These are phyloP conservation scores for Trichosporon coremiiforme DNA, from an alignment of 1,284 basidiomycete species.

Conservation along the genomic window DNA sequence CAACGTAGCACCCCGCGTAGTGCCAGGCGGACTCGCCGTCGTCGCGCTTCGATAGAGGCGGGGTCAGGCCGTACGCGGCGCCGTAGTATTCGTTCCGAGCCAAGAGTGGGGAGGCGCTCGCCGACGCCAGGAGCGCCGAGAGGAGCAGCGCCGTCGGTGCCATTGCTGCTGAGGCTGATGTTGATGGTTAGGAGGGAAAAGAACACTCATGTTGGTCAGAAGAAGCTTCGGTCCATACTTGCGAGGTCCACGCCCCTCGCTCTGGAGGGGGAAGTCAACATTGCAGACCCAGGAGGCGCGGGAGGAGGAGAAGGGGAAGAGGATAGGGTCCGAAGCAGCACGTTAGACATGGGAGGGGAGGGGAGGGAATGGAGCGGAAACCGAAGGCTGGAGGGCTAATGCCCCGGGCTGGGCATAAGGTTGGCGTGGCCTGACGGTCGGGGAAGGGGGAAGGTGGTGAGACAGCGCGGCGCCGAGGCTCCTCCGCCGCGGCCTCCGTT, in stretches of 20 bases:
- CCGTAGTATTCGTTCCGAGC: conserved; percentile 40
- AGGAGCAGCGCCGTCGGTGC: not conserved
- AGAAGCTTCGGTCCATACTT: not conserved
- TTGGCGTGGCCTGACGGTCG: not conserved
- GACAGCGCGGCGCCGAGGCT: not conserved
- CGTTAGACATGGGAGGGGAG: not conserved
- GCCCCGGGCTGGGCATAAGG: not conserved
- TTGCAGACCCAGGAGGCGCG: not conserved
- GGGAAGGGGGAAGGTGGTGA: not conserved
- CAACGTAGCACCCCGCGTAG: conserved; percentile 50
- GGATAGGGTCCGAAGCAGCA: not conserved
- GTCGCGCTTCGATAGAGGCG: conserved; percentile 43
- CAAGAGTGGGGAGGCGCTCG: no score
- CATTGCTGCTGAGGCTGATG: not conserved
- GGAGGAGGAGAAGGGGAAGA: not conserved
- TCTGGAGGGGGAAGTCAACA: not conserved
- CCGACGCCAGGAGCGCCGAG: conserved; percentile 2
- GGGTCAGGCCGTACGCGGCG: conserved; percentile 39
- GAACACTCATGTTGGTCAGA: not conserved
- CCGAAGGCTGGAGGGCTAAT: not conserved
- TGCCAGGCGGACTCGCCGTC: conserved; percentile 43
- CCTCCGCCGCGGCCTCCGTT: no score
- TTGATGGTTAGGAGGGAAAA: not conserved
- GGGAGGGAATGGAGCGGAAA: not conserved
- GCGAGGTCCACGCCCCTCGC: not conserved